phyloP scores from a whole-genome alignment of 352 stramenopile species.

The Phytopythium oedochilum region DNA sequence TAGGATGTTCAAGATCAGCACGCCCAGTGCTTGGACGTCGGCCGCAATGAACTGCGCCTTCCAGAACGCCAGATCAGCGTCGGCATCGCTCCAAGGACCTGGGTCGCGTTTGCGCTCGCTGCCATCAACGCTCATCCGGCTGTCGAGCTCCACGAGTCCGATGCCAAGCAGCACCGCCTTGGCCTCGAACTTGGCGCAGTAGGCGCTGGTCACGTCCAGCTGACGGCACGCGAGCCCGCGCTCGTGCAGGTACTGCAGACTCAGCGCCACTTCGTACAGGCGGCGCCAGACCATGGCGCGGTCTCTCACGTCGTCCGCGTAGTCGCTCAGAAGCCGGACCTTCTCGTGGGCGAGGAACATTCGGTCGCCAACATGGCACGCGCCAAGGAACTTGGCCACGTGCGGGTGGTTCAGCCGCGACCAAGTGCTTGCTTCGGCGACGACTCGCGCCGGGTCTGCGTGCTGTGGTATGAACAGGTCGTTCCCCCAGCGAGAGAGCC shows the following conservation, averaged over 20 bases:
- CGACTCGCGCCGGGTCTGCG: neutral
- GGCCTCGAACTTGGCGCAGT: neutral
- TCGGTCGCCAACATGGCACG: constrained; percentile 4
- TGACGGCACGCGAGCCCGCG: neutral
- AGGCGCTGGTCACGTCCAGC: neutral
- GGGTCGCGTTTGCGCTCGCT: no score
- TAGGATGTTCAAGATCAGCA: constrained; percentile 3
- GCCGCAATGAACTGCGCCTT: neutral
- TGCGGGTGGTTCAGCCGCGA: constrained; percentile 2
- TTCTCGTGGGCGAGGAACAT: constrained; percentile 5
- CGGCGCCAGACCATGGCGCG: neutral
- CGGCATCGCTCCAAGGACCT: neutral
- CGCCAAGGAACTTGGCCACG: constrained; percentile 6
- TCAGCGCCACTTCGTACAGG: neutral
- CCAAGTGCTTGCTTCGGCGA: neutral
- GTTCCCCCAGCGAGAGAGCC: constrained; percentile 3
- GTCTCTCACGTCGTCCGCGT: neutral
- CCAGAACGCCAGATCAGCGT: neutral
- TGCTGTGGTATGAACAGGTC: neutral
- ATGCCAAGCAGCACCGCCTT: constrained; percentile 5
- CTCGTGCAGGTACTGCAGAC: constrained; percentile 7
- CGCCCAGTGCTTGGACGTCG: neutral
- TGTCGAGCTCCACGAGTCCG: neutral
- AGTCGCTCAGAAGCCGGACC: neutral
- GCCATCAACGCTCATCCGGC: neutral